These are phyloP conservation scores for Botrytis cinerea DNA, from an alignment of 2,329 filamentous ascomycete species.

Conservation along the genomic window DNA sequence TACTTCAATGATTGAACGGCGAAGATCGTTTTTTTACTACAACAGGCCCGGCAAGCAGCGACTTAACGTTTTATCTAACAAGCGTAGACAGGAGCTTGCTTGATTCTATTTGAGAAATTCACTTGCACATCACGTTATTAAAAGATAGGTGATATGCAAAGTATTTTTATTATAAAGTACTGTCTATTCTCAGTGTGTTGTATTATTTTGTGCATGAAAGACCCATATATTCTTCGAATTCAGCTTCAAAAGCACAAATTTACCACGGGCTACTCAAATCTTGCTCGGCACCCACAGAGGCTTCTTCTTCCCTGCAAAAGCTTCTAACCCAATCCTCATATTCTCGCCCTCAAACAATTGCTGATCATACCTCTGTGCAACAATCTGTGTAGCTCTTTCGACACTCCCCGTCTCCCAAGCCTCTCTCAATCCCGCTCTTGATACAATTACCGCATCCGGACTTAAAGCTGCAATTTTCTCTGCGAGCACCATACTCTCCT, in stretches of 20 bases:
- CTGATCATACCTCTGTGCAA: conserved; percentile 55
- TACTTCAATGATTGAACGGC: not conserved
- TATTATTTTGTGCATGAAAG: not conserved
- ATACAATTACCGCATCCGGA: conserved; percentile 74
- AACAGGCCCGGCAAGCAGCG: not conserved
- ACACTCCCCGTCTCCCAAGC: conserved; percentile 68
- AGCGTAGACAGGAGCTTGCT: not conserved
- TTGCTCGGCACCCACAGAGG: conserved; percentile 67
- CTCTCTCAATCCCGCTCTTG: conserved; percentile 66
- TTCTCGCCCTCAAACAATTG: conserved; percentile 67
- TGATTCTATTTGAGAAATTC: not conserved
- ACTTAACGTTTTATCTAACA: not conserved
- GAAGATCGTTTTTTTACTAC: not conserved
- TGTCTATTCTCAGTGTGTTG: not conserved
- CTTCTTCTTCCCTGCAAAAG: conserved; percentile 75
- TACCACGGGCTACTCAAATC: conserved; percentile 44
- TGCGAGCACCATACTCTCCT: conserved; percentile 63
- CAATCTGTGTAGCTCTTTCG: conserved; percentile 58
- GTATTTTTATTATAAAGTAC: not conserved
- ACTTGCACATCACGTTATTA: not conserved
- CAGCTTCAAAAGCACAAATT: not conserved
- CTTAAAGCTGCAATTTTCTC: conserved; percentile 62
- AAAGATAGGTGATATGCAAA: not conserved
- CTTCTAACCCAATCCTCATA: conserved; percentile 70
- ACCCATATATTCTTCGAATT: not conserved